These are phyloP conservation scores for Euphorbia schlechtendalii DNA, from an alignment of 441 rosid genomes.

Conservation along the genomic window DNA sequence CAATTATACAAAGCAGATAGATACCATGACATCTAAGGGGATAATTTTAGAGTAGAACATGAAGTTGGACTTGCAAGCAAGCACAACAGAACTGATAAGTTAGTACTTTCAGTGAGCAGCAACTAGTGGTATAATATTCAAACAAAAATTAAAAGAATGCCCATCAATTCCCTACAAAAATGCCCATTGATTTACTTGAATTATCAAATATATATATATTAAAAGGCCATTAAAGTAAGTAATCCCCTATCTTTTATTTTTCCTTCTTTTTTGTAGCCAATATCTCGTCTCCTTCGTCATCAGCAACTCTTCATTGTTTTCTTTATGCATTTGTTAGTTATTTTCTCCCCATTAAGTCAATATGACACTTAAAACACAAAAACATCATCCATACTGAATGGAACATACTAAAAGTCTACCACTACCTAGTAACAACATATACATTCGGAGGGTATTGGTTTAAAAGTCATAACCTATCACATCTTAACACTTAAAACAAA, in stretches of 20 bases:
- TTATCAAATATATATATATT: too few relatives aligned
- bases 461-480: too few relatives aligned
- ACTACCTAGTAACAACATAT: too few relatives aligned
- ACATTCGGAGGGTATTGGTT: too few relatives aligned
- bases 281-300: neutral
- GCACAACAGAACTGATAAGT: neutral
- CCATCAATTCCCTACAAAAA: too few relatives aligned
- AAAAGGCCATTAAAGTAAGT: too few relatives aligned
- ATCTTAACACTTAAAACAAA: too few relatives aligned
- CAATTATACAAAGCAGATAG: neutral
- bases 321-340: neutral
- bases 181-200: too few relatives aligned
- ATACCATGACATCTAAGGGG: neutral
- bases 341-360: neutral
- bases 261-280: neutral
- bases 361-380: neutral
- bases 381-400: too few relatives aligned
- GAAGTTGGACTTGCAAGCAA: neutral
- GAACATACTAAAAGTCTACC: too few relatives aligned
- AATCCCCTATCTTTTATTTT: too few relatives aligned
- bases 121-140: neutral
- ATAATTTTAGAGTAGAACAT: neutral
- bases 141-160: too few relatives aligned
- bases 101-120: neutral
- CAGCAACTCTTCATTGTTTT: neutral